Evolutionary conservation across 306 rosid species (phyloP).

Genomic region (Prunus armeniaca): DNA sequence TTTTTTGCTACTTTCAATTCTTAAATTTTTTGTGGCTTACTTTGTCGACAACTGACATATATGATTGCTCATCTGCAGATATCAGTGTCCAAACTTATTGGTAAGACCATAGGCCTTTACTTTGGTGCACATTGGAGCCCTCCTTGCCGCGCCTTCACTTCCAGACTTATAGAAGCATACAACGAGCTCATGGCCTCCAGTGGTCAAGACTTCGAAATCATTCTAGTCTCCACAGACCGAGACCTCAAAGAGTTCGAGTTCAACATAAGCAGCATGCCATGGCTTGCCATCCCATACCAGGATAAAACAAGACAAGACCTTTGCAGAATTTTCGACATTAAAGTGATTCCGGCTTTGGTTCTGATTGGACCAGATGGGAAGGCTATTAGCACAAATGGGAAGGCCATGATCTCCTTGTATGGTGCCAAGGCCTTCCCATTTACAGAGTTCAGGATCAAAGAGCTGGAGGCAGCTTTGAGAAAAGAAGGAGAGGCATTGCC

Average conservation of each 20-base stretch:
- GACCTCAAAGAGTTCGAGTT: conserved; percentile 65
- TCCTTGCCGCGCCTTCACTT: conserved; percentile 67
- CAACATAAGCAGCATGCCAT: conserved; percentile 56
- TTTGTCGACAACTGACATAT: background rate
- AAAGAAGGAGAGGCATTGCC: conserved; percentile 87
- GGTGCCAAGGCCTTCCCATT: conserved; percentile 91
- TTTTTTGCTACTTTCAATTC: background rate
- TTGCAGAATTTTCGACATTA: conserved; percentile 63
- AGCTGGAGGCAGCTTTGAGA: conserved; percentile 57
- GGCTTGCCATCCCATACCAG: conserved; percentile 75
- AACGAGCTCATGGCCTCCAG: conserved; percentile 37
- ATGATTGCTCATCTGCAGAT: conserved; percentile 36
- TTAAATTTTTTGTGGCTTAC: background rate
- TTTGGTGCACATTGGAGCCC: conserved; percentile 90
- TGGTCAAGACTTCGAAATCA: conserved; percentile 50
- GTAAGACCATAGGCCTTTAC: conserved; percentile 76
- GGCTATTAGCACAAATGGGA: conserved; percentile 49
- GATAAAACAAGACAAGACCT: conserved; percentile 75
- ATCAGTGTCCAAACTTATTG: conserved; percentile 52
- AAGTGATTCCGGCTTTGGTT: conserved; percentile 72
- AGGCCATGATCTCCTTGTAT: conserved; percentile 53
- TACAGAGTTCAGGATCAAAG: conserved; percentile 58
- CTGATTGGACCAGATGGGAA: conserved; percentile 75
- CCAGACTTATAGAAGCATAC: conserved; percentile 66
- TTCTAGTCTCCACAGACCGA: conserved; percentile 74